Base-by-base conservation (phyloP, 805 yeast species). In the Myxozyma nipponensis region DNA sequence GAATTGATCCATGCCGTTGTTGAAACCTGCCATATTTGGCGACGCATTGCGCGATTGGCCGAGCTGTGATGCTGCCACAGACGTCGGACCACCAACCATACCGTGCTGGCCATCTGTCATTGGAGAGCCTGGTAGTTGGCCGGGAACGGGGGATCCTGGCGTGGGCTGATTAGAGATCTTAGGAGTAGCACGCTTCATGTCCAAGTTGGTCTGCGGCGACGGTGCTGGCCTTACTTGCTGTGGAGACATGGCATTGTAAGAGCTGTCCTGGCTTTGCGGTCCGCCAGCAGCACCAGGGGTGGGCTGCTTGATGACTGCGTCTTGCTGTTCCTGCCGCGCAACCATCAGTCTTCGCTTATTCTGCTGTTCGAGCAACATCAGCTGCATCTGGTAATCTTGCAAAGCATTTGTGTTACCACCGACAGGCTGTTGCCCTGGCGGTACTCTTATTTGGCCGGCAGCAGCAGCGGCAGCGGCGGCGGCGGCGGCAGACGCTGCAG, bases 321-420 rank as follows among this genome's bases (percentile, higher is more conserved):
- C 64, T 57, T 66, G 66, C 40, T 65, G 69, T 42, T 67, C 69
- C 48, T 67, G 70, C n/a, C 68, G 62, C 15, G 70, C 69, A n/a
- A 63, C 67, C 59, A 65, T 50, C 34, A 84, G 69, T 47, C 86
- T 74, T 64, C 79, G 80, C 63, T 83, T 82, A 66, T 84, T 86
- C 64, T 85, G 90, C 56, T 78, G 78, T 61, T 86, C 95, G 62
- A 87, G 69, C 47, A 83, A 64, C 77, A 84, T 77, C 58, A 86
- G 70, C 66, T 86, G 91, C 73, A 79, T 81, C 65, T 86, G 95
- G 66, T 87, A 86, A 63, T 86, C 95, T 60, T 83, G 86, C 36
- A 86, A 69, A 1, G 91, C 90, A 57, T 66, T 66, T 45, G 62
- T 48, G 47, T 57, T 54, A 15, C 51, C 56, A 7, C 63, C 50